Percentiles rank a stretch among this genome's conserved stretches.
Evolutionary conservation across 2,329 filamentous ascomycete genomes (phyloP).

Genomic region (Ascomycota sp.): DNA sequence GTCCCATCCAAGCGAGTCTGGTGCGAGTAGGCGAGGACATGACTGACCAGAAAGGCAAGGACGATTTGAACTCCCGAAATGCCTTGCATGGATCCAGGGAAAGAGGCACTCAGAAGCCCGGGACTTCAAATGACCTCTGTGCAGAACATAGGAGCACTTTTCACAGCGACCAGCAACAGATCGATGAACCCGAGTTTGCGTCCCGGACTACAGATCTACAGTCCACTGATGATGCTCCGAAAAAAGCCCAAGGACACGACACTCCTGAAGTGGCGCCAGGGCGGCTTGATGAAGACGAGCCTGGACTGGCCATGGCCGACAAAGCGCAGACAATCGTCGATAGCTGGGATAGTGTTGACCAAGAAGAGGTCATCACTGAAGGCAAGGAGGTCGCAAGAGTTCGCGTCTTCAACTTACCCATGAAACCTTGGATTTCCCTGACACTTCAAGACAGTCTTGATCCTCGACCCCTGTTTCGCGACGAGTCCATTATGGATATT

Average conservation of each 20-base stretch:
- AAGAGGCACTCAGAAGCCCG: too few species aligned
- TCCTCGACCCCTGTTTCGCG: conserved; percentile 43
- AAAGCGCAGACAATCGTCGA: conserved; percentile 47
- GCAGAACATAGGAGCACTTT: too few species aligned
- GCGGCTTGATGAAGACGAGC: conserved; percentile 19
- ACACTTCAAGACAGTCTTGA: conserved; percentile 41
- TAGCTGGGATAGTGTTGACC: conserved; percentile 77
- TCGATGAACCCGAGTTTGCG: too few species aligned
- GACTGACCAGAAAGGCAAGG: background rate
- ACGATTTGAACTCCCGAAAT: too few species aligned
- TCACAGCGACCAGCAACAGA: too few species aligned
- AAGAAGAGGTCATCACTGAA: conserved; percentile 45
- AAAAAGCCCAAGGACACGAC: conserved; percentile 22
- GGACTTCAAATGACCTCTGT: too few species aligned
- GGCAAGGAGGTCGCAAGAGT: conserved; percentile 45
- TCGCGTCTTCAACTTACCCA: conserved; percentile 83
- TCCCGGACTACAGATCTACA: too few species aligned
- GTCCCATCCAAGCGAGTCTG: conserved; percentile 32
- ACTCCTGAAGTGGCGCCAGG: background rate
- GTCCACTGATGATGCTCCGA: too few species aligned
- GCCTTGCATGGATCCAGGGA: too few species aligned
- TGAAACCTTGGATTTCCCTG: conserved; percentile 91
- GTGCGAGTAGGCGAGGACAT: conserved; percentile 56
- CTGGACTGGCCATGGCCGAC: conserved; percentile 26
- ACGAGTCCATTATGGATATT: conserved; percentile 75